Percentiles rank a stretch among this genome's conserved stretches.
These are phyloP conservation scores for Thalassiosira oceanica DNA, from an alignment of 352 stramenopile genomes.

Conservation along the genomic window DNA sequence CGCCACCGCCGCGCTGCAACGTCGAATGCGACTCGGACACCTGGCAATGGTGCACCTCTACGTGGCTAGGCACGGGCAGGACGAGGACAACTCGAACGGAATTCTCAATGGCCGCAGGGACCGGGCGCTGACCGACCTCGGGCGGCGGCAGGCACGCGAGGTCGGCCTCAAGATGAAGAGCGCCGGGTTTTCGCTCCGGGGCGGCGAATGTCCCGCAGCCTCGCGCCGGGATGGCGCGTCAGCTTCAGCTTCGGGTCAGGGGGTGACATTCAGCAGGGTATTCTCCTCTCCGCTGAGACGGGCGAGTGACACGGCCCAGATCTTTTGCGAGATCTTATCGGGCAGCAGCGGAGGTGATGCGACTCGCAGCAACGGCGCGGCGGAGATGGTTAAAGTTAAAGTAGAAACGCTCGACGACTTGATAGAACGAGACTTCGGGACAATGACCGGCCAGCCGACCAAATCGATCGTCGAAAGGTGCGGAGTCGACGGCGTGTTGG, in stretches of 20 bases:
- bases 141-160: conserved; percentile 36
- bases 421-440: conserved; percentile 48
- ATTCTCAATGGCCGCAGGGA: conserved; percentile 59
- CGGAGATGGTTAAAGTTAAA: conserved; percentile 18
- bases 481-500: conserved; percentile 27
- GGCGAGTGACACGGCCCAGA: conserved; percentile 45
- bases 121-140: conserved; percentile 42
- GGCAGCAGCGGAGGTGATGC: background rate
- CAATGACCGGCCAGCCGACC: conserved; percentile 45
- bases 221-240: background rate
- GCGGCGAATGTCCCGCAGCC: no score
- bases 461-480: conserved; percentile 46
- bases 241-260: background rate
- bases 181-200: conserved; percentile 19
- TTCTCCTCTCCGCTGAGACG: conserved; percentile 52
- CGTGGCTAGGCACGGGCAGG: conserved; percentile 53
- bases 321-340: conserved; percentile 34
- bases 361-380: background rate
- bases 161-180: conserved; percentile 40
- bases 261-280: conserved; percentile 20
- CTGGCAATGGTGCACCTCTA: conserved; percentile 48
- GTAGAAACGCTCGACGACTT: conserved; percentile 32
- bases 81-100: conserved; percentile 49
- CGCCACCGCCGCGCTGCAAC: no score
- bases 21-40: no score